phyloP scores from a whole-genome alignment of 768 basidiomycete species.

The Mycena chlorophos region DNA sequence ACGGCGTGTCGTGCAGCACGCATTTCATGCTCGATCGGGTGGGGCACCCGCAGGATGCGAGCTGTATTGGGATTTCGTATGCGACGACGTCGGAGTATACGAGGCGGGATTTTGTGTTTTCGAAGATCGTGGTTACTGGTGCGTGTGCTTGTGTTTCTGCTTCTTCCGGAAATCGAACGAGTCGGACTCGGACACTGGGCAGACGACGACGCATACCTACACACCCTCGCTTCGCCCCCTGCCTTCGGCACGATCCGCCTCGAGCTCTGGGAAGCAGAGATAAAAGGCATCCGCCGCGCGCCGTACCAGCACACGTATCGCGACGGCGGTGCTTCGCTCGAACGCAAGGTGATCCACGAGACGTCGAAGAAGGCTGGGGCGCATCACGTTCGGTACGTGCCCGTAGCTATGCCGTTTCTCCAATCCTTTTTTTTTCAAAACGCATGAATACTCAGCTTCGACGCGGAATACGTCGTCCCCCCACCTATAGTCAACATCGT shows the following conservation, averaged over 20 bases:
- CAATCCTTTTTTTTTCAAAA: neutral
- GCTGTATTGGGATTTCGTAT: slow-evolving; percentile 24
- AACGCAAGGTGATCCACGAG: slow-evolving; percentile 33
- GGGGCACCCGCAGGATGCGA: slow-evolving; percentile 11
- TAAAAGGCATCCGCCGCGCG: slow-evolving; percentile 24
- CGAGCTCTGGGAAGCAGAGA: slow-evolving; percentile 33
- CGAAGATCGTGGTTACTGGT: slow-evolving; percentile 29
- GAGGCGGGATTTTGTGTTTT: slow-evolving; percentile 33
- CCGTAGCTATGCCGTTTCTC: neutral
- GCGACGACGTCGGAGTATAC: slow-evolving; percentile 33
- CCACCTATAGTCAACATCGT: slow-evolving; percentile 33
- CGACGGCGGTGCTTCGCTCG: slow-evolving; percentile 25
- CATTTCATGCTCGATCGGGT: slow-evolving; percentile 25
- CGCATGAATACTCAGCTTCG: slow-evolving; percentile 25
- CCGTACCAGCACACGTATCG: slow-evolving; percentile 29
- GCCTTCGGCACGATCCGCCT: slow-evolving; percentile 34
- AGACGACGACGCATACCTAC: slow-evolving; percentile 26
- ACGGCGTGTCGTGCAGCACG: slow-evolving; percentile 27
- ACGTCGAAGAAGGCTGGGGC: slow-evolving; percentile 35
- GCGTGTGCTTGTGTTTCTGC: neutral
- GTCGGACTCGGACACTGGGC: too few relatives aligned
- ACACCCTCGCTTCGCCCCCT: slow-evolving; percentile 23
- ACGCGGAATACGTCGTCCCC: slow-evolving; percentile 33
- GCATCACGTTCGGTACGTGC: slow-evolving; percentile 33
- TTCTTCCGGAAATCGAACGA: neutral